These are phyloP conservation scores for Cymbidium sinense DNA, from an alignment of 106 monocot species.

Conservation along the genomic window DNA sequence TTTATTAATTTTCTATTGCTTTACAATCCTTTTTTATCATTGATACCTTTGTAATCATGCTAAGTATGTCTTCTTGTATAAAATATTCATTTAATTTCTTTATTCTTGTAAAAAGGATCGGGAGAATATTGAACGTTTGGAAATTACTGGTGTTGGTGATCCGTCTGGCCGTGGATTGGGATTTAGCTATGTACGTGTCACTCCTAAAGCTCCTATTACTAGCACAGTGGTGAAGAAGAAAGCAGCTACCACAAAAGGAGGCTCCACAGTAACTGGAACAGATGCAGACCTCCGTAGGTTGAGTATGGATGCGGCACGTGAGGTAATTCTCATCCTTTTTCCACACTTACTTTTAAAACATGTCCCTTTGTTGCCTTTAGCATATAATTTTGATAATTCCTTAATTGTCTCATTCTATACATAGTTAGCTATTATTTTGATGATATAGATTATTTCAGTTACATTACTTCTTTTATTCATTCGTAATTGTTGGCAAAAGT, in stretches of 20 bases:
- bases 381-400: neutral
- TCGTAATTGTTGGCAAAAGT: neutral
- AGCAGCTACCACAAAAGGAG: conserved; percentile 51
- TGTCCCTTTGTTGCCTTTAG: too few species aligned
- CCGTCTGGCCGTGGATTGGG: conserved; percentile 97
- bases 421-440: neutral
- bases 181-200: conserved; percentile 90
- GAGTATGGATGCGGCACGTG: conserved; percentile 99
- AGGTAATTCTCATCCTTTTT: conserved; percentile 37
- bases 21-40: neutral
- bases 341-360: too few species aligned
- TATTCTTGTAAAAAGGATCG: conserved; percentile 35
- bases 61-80: neutral
- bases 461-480: neutral
- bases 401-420: neutral
- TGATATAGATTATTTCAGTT: neutral
- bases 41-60: neutral
- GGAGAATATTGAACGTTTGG: conserved; percentile 92
- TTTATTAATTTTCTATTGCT: neutral
- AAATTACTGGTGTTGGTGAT: conserved; percentile 99
- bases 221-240: conserved; percentile 81
- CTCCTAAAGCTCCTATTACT: conserved; percentile 68
- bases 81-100: neutral
- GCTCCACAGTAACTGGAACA: conserved; percentile 90
- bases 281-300: conserved; percentile 97